Evolutionary conservation across 2,329 filamentous ascomycete genomes (phyloP).

Genomic region (Hypoxylon sp.): DNA sequence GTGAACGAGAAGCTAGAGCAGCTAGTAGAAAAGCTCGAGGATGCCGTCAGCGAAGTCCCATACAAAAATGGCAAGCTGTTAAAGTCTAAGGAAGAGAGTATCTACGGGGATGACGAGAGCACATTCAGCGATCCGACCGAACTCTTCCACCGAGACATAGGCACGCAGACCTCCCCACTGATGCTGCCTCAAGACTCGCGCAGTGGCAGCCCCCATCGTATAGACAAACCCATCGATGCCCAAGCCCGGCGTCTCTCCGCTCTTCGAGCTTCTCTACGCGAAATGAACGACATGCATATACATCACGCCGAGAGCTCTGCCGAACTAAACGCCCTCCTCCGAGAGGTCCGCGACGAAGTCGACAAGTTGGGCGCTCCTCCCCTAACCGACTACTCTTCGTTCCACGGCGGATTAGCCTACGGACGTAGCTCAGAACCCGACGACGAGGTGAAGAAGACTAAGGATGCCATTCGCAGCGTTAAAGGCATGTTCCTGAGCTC

Average conservation of each 20-base stretch:
- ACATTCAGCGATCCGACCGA: constrained; percentile 78
- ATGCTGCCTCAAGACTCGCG: constrained; percentile 51
- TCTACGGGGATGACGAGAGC: constrained; percentile 58
- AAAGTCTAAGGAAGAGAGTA: constrained; percentile 43
- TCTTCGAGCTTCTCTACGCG: constrained; percentile 61
- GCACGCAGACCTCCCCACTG: constrained; percentile 78
- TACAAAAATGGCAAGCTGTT: constrained; percentile 52
- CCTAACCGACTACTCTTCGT: constrained; percentile 57
- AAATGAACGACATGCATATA: constrained; percentile 61
- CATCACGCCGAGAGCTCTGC: constrained; percentile 65
- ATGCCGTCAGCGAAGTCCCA: constrained; percentile 74
- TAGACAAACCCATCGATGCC: constrained; percentile 54
- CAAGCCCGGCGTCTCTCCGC: constrained; percentile 61
- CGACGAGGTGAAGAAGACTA: constrained; percentile 80
- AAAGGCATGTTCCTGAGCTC: constrained; percentile 84
- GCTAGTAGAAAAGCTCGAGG: constrained; percentile 67
- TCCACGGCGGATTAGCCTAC: constrained; percentile 57
- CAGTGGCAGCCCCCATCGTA: constrained; percentile 11
- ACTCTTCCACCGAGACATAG: constrained; percentile 85
- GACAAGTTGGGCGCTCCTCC: constrained; percentile 69
- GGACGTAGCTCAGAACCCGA: constrained; percentile 67
- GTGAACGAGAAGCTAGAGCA: constrained; percentile 62
- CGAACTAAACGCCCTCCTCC: constrained; percentile 67
- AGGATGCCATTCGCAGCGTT: constrained; percentile 81
- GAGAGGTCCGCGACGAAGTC: constrained; percentile 75